Evolutionary conservation across 768 basidiomycete genomes (phyloP).

Genomic region (Cystobasidium ongulense): DNA sequence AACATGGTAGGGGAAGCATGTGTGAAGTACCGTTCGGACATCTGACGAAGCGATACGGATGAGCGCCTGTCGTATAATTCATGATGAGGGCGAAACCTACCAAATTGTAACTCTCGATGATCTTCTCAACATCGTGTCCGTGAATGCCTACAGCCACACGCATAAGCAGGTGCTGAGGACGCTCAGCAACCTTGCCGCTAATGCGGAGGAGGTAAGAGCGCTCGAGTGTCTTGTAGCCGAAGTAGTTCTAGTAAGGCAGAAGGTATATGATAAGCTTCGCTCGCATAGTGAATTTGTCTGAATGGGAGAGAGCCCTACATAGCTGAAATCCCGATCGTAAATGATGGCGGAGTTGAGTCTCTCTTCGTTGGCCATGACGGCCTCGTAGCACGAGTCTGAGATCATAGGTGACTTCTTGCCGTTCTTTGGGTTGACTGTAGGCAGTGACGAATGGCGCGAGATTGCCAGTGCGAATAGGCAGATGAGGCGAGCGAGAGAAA

Average conservation of each 20-base stretch:
- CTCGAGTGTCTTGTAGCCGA: slow-evolving; percentile 99
- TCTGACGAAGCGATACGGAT: slow-evolving; percentile 52
- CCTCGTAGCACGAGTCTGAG: slow-evolving; percentile 70
- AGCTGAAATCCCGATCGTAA: slow-evolving; percentile 95
- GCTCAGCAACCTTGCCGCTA: slow-evolving; percentile 87
- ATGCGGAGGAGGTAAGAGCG: slow-evolving; percentile 92
- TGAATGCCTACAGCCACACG: slow-evolving; percentile 98
- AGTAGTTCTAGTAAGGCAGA: slow-evolving; percentile 47
- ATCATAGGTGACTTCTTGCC: slow-evolving; percentile 80
- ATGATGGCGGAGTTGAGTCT: slow-evolving; percentile 86
- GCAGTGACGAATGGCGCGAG: not conserved
- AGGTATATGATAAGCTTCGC: not conserved
- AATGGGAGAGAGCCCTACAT: slow-evolving; percentile 53
- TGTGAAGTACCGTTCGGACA: slow-evolving; percentile 97
- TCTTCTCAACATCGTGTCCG: slow-evolving; percentile 75
- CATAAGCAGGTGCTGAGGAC: slow-evolving; percentile 99
- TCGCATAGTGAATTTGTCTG: no score
- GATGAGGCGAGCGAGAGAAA: not conserved
- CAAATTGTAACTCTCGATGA: slow-evolving; percentile 62
- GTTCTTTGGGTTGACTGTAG: slow-evolving; percentile 87
- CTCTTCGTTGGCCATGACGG: slow-evolving; percentile 72
- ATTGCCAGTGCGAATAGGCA: not conserved
- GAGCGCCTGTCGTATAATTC: slow-evolving; percentile 49
- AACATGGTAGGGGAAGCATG: slow-evolving; percentile 96
- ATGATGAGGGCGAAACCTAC: not conserved